A percentile compares a stretch with the other conserved stretches of the same genome.
Evolutionary conservation across 768 basidiomycete species (phyloP).

Genomic region (Suillus americanus): DNA sequence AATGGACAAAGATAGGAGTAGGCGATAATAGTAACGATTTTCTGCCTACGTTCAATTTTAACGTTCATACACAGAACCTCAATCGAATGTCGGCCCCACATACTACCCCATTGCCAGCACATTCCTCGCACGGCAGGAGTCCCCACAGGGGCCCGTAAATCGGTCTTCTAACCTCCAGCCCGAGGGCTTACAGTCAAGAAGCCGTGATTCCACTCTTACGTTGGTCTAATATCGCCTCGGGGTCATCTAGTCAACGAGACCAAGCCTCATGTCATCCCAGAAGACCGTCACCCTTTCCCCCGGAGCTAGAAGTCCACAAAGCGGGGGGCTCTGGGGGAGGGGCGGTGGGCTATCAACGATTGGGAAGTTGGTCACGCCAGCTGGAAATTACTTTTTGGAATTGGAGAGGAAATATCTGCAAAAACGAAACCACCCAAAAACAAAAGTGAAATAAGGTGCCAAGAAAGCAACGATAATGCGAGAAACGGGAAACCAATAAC

Average conservation of each 20-base stretch:
- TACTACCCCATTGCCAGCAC: constrained; percentile 82
- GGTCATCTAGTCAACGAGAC: constrained; percentile 11
- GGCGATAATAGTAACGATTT: background rate
- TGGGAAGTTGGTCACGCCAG: background rate
- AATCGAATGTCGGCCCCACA: constrained; percentile 66
- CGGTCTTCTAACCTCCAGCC: constrained; percentile 11
- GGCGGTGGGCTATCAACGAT: background rate
- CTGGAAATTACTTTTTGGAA: background rate
- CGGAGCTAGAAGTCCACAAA: background rate
- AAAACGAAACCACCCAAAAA: background rate
- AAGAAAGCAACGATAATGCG: background rate
- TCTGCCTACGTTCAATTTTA: background rate
- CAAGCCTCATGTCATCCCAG: constrained; percentile 18
- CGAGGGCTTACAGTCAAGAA: constrained; percentile 7
- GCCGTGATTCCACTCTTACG: constrained; percentile 48
- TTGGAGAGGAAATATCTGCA: constrained; percentile 1
- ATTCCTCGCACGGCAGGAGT: constrained; percentile 77
- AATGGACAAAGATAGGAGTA: background rate
- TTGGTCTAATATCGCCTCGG: constrained; percentile 27
- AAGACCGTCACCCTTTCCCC: constrained; percentile 7
- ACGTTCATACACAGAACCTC: background rate
- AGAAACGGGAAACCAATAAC: background rate
- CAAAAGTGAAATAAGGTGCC: background rate
- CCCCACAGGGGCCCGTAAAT: constrained; percentile 67
- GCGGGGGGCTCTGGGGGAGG: background rate